Base-by-base conservation (phyloP, 1,139 yeast species). In the Pichia sp. region DNA sequence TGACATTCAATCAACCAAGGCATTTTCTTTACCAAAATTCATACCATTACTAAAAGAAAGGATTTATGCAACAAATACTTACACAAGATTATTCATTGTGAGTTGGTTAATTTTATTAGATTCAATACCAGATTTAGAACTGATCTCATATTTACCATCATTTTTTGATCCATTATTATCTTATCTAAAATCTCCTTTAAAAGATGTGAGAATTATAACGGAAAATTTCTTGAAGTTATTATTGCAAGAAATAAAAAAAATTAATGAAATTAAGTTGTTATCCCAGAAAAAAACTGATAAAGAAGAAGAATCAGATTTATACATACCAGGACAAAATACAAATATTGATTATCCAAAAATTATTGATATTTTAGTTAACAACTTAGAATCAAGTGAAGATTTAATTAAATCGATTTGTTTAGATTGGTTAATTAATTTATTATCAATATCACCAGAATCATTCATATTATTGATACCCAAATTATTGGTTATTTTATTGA, bases 71-170 rank as follows among this genome's bases (percentile, higher is more conserved):
- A 81, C 85, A 28, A 94, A 91, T 53, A 96, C 97, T 5, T 86
- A 85, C 57, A 89, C 97, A 0, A 74, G 95, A 51, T 83, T 88
- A 65, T 91, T 91, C 55, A 66, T 93, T 47, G 91, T 91, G 10
- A 83, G 94, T 38, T 93, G 98, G 98, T 72, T 93, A 38, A 85
- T 88, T 46, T 72, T 93, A 20, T 69, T 93, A 39, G 94, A 91
- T 60, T 88, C 93, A 19, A 87, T 91, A 13, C 98, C 99, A 0
- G 93, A 91, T 37, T 68, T 91, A 47, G 96, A 91, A 53, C 67
- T 93, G 46, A 80, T 91, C 19, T 76, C 94, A 0, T 91, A 84
- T 57, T 67, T 93, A 37, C 96, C 98, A 0, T 85, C 87, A 35
- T 87, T 91, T 59, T 69, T 93, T 34, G 94, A 89, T 40, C 96